A percentile compares a stretch with the other conserved stretches of the same genome.
Conservation (phyloP, 2,329 filamentous ascomycete species). For the Beauveria sp. region DNA sequence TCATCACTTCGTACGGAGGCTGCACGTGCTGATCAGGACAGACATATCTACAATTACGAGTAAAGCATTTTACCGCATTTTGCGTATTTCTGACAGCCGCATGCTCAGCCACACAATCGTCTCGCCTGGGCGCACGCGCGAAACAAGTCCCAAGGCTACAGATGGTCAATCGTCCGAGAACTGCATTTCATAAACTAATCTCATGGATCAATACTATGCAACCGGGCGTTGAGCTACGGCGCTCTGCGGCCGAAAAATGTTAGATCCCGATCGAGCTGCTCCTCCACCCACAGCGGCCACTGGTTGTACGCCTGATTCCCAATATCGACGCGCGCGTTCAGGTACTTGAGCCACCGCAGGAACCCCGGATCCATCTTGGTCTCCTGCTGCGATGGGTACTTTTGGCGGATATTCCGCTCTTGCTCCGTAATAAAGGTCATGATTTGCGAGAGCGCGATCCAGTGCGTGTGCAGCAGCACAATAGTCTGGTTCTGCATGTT, state of each 20-base stretch:
- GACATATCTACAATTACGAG: too few relatives aligned
- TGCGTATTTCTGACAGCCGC: neutral
- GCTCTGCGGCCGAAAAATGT: conserved; percentile 33
- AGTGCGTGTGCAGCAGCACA: conserved; percentile 44
- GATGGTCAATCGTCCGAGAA: too few relatives aligned
- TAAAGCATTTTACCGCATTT: neutral
- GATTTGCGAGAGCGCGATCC: conserved; percentile 47
- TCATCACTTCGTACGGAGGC: neutral
- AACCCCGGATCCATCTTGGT: conserved; percentile 34
- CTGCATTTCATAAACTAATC: neutral
- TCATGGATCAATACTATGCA: neutral
- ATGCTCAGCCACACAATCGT: neutral
- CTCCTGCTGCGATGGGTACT: conserved; percentile 19
- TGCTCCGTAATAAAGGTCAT: conserved; percentile 41
- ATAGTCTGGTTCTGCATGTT: conserved; percentile 38
- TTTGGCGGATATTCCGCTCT: conserved; percentile 28
- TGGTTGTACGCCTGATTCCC: conserved; percentile 39
- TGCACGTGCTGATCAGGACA: neutral
- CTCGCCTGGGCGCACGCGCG: neutral
- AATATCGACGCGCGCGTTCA: conserved; percentile 40
- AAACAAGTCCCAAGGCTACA: neutral
- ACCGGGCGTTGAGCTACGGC: neutral
- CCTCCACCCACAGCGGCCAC: conserved; percentile 49
- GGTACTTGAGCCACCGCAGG: conserved; percentile 41
- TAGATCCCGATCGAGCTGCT: conserved; percentile 38